Evolutionary conservation across 1,284 basidiomycete species (phyloP).

Genomic region (Sanghuangporus baumii): DNA sequence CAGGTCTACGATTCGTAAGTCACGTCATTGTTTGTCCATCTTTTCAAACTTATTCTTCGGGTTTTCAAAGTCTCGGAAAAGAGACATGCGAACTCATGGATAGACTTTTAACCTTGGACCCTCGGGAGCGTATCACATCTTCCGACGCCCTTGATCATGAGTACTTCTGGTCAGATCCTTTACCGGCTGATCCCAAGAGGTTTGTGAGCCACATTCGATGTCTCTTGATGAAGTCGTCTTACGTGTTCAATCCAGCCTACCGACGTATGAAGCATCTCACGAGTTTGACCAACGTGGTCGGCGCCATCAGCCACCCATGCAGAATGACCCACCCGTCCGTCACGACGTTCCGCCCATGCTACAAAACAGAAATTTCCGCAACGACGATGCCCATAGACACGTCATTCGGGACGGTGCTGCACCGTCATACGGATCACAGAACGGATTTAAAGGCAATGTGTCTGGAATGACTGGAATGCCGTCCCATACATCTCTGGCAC

Average conservation of each 20-base stretch:
- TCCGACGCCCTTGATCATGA: conserved; percentile 82
- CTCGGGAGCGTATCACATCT: conserved; percentile 88
- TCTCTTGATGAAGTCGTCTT: neutral
- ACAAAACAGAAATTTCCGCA: conserved; percentile 3
- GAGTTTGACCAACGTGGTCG: conserved; percentile 79
- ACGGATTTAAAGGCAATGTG: neutral
- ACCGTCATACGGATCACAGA: neutral
- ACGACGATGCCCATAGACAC: neutral
- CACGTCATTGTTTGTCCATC: conserved; percentile 15
- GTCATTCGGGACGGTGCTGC: neutral
- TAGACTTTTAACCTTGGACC: conserved; percentile 87
- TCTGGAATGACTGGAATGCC: neutral
- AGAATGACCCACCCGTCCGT: neutral
- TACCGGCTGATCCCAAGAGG: conserved; percentile 81
- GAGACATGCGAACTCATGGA: conserved; percentile 91
- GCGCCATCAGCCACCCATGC: conserved; percentile 31
- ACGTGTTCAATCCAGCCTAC: conserved; percentile 44
- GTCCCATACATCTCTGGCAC: neutral
- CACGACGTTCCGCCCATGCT: conserved; percentile 7
- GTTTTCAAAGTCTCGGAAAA: conserved; percentile 41
- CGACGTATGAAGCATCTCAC: conserved; percentile 75
- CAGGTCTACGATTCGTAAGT: conserved; percentile 54
- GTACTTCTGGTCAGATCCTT: conserved; percentile 87
- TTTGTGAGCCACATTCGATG: conserved; percentile 32
- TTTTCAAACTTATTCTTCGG: neutral